Percentiles rank a stretch among this genome's conserved stretches.
phyloP scores from a whole-genome alignment of 148 eudicot genomes.

The Suaeda aralocaspica region DNA sequence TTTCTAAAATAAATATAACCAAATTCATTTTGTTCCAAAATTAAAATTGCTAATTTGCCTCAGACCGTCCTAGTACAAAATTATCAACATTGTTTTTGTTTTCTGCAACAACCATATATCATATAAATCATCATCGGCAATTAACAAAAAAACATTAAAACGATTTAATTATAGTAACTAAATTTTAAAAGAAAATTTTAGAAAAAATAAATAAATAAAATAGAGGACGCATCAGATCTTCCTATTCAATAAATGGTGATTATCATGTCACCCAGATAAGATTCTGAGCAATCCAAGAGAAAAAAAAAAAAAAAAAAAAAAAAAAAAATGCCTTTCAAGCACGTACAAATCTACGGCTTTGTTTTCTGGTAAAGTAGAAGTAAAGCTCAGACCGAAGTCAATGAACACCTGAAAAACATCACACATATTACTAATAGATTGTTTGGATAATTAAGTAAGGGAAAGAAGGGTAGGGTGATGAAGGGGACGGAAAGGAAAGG shows the following conservation, averaged over 20 bases:
- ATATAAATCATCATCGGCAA: constrained; percentile 29
- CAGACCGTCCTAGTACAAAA: constrained; percentile 65
- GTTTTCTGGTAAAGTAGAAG: constrained; percentile 88
- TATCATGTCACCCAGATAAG: constrained; percentile 26
- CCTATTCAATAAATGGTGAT: constrained; percentile 30
- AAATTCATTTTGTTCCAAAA: no score
- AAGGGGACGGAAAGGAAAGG: no score
- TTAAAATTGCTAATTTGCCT: no score
- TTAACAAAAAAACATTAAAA: background rate
- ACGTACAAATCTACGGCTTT: constrained; percentile 55
- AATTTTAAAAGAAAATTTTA: background rate
- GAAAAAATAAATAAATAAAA: background rate
- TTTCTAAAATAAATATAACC: no score
- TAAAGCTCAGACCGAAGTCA: background rate
- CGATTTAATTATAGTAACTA: background rate
- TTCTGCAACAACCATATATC: constrained; percentile 18
- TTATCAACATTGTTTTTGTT: constrained; percentile 30
- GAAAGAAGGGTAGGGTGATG: no score
- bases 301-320: no score
- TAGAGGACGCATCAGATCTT: constrained; percentile 51
- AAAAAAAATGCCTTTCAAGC: constrained; percentile 5
- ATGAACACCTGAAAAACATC: background rate
- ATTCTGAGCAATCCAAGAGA: constrained; percentile 29
- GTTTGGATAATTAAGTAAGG: no score
- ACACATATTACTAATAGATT: background rate